phyloP scores from a whole-genome alignment of 768 basidiomycete species.

The Leccinellum rugosiceps region DNA sequence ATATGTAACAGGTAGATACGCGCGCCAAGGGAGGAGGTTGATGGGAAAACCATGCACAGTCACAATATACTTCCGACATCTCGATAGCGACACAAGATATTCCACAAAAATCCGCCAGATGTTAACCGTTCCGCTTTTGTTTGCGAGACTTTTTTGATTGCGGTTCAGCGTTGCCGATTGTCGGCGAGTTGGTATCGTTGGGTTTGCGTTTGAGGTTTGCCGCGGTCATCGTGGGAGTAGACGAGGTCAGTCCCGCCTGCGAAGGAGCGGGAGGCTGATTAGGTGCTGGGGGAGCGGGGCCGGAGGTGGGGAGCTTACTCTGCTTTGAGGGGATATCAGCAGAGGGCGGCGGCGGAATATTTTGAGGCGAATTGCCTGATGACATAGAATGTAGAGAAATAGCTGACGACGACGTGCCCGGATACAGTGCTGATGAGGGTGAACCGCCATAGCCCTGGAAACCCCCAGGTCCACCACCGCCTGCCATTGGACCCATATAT shows the following conservation, averaged over 20 bases:
- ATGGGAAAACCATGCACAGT: constrained; percentile 19
- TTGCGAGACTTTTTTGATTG: constrained; percentile 56
- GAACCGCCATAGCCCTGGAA: constrained; percentile 26
- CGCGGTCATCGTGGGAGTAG: constrained; percentile 48
- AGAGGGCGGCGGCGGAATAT: constrained; percentile 40
- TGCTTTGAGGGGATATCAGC: constrained; percentile 60
- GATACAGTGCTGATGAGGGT: constrained; percentile 46
- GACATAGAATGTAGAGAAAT: constrained; percentile 44
- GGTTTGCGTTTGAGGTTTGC: constrained; percentile 57
- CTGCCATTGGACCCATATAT: constrained; percentile 17
- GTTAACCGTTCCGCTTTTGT: constrained; percentile 48
- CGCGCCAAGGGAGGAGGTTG: constrained; percentile 3
- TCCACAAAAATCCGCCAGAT: constrained; percentile 35
- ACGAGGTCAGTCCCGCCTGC: constrained; percentile 39
- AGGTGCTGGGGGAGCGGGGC: constrained; percentile 38
- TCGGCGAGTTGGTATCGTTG: constrained; percentile 48
- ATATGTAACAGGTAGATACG: constrained; percentile 28
- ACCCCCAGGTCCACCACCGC: constrained; percentile 20
- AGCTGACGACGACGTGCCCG: constrained; percentile 37
- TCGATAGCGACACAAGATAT: constrained; percentile 29
- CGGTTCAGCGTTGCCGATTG: constrained; percentile 44
- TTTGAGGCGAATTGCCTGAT: constrained; percentile 49
- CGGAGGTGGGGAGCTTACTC: constrained; percentile 53
- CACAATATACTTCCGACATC: constrained; percentile 31
- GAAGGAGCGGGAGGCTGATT: constrained; percentile 39